These are phyloP conservation scores for Colletotrichum shisoi DNA, from an alignment of 2,329 filamentous ascomycete species.

Conservation along the genomic window DNA sequence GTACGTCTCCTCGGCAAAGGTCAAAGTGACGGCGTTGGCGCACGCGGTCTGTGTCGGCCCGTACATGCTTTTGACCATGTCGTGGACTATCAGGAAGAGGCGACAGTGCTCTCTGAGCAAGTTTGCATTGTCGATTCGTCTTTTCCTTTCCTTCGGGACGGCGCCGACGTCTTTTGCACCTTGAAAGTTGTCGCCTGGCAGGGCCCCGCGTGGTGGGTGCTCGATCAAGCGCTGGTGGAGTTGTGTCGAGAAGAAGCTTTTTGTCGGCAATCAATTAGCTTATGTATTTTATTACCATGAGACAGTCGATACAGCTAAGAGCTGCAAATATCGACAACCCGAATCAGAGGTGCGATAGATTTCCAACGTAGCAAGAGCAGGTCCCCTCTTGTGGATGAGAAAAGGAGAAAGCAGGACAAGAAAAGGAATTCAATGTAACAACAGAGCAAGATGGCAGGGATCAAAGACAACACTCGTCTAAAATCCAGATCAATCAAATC, in stretches of 20 bases:
- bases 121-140: no score
- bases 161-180: neutral
- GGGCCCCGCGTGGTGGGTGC: neutral
- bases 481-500: no score
- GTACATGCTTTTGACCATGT: slow-evolving; percentile 44
- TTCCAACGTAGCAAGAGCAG: no score
- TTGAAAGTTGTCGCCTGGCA: neutral
- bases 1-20: slow-evolving; percentile 50
- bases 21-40: slow-evolving; percentile 32
- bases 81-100: slow-evolving; percentile 51
- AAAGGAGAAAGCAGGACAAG: neutral
- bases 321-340: neutral
- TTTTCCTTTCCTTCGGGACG: neutral
- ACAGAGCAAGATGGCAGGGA: neutral
- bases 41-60: slow-evolving; percentile 28
- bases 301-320: neutral
- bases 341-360: neutral
- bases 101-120: slow-evolving; percentile 40
- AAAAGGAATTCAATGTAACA: no score
- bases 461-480: no score
- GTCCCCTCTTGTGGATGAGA: neutral
- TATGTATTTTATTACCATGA: neutral
- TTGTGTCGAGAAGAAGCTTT: slow-evolving; percentile 5
- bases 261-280: neutral
- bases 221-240: slow-evolving; percentile 5